A percentile compares a stretch with the other conserved stretches of the same genome.
These are phyloP conservation scores for Ilyonectria mors-panacis DNA, from an alignment of 2,329 filamentous ascomycete species.

Conservation along the genomic window DNA sequence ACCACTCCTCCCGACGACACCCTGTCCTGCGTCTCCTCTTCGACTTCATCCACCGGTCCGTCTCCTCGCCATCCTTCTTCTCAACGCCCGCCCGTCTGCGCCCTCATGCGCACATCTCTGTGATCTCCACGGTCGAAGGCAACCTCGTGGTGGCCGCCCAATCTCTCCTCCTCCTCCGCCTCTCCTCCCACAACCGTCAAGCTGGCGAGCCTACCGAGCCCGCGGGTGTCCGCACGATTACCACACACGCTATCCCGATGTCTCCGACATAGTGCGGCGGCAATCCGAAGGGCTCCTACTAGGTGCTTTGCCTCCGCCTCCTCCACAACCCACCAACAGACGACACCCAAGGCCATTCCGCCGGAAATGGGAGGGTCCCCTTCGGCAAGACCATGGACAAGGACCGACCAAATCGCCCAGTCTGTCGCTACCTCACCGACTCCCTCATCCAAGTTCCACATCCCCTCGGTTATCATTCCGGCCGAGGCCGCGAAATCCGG, in stretches of 20 bases:
- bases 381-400: constrained; percentile 42
- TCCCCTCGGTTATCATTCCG: constrained; percentile 56
- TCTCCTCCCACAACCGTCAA: constrained; percentile 43
- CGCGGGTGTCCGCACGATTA: constrained; percentile 63
- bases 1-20: constrained; percentile 1
- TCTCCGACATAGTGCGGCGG: constrained; percentile 55
- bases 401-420: constrained; percentile 23
- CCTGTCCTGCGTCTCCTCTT: background rate
- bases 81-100: background rate
- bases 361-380: constrained; percentile 37
- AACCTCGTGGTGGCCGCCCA: constrained; percentile 29
- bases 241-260: constrained; percentile 55
- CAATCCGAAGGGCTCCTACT: constrained; percentile 56
- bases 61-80: background rate
- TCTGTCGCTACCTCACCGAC: constrained; percentile 32
- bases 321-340: constrained; percentile 41
- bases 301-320: constrained; percentile 51
- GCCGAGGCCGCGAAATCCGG: constrained; percentile 51
- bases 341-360: constrained; percentile 41
- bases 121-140: constrained; percentile 30
- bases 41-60: background rate
- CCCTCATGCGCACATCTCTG: constrained; percentile 27
- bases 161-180: constrained; percentile 17
- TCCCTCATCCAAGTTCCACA: constrained; percentile 48
- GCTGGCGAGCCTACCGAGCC: constrained; percentile 56